Percentiles rank a stretch among this genome's conserved stretches.
These are phyloP conservation scores for Chytridiales sp. DNA, from an alignment of 371 early-diverging fungal genomes.

Conservation along the genomic window DNA sequence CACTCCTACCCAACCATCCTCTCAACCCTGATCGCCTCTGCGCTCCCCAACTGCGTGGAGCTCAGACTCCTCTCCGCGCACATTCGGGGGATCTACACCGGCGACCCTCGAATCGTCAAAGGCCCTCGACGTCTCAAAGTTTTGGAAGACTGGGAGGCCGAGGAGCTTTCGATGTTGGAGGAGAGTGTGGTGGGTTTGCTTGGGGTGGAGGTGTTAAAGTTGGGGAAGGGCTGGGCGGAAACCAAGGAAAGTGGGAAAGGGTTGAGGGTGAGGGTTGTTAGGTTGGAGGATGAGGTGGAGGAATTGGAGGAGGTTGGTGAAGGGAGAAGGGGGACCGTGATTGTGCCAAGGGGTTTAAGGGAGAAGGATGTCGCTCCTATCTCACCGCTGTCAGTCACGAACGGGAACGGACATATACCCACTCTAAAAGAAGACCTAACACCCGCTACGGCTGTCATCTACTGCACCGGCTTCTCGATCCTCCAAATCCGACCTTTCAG, in stretches of 20 bases:
- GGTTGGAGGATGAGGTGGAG: constrained; percentile 3
- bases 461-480: not conserved
- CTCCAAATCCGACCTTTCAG: too few species aligned
- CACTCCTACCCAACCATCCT: constrained; percentile 1
- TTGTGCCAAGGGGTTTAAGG: not conserved
- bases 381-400: not conserved
- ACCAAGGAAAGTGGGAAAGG: not conserved
- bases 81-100: not conserved
- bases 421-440: too few species aligned
- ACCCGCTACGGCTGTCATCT: not conserved
- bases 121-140: not conserved
- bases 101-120: constrained; percentile 8
- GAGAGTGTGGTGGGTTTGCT: not conserved
- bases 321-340: not conserved
- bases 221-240: not conserved
- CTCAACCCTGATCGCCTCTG: constrained; percentile 1
- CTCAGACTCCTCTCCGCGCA: constrained; percentile 5
- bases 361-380: not conserved
- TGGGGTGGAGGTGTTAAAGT: not conserved
- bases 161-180: constrained; percentile 1
- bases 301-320: not conserved
- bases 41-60: not conserved
- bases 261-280: not conserved
- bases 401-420: too few species aligned
- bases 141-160: not conserved